phyloP scores from a whole-genome alignment of 305 asterid species.

The Fraxinus baroniana region DNA sequence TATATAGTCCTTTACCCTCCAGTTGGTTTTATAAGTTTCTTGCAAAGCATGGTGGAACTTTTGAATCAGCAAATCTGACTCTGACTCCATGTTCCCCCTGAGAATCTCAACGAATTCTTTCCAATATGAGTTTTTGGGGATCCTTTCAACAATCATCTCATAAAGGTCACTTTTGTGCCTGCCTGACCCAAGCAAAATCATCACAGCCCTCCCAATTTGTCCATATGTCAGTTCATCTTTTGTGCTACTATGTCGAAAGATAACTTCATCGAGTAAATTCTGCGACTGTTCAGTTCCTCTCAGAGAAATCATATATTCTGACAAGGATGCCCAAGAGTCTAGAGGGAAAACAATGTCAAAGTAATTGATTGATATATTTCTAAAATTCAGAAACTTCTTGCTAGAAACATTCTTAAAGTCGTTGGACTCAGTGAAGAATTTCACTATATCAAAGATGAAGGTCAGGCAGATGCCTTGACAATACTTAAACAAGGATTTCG shows the following conservation, averaged over 20 bases:
- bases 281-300: slow-evolving; percentile 46
- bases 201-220: slow-evolving; percentile 48
- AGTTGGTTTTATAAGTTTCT: slow-evolving; percentile 32
- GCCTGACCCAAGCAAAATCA: slow-evolving; percentile 46
- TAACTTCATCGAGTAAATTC: slow-evolving; percentile 38
- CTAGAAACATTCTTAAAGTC: slow-evolving; percentile 9
- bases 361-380: slow-evolving; percentile 23
- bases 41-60: slow-evolving; percentile 38
- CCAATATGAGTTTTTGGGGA: slow-evolving; percentile 29
- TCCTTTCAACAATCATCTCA: slow-evolving; percentile 24
- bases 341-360: slow-evolving; percentile 43
- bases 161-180: slow-evolving; percentile 26
- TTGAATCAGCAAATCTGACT: slow-evolving; percentile 22
- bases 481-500: slow-evolving; percentile 21
- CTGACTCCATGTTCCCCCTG: background rate
- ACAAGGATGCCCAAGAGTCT: slow-evolving; percentile 38
- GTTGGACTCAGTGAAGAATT: slow-evolving; percentile 25
- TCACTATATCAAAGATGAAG: slow-evolving; percentile 36
- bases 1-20: slow-evolving; percentile 42
- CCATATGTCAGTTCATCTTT: slow-evolving; percentile 28
- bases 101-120: slow-evolving; percentile 34
- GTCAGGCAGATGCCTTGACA: slow-evolving; percentile 37
- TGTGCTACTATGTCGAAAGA: slow-evolving; percentile 18
- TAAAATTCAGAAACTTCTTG: slow-evolving; percentile 26
- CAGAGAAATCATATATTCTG: slow-evolving; percentile 36